Base-by-base conservation (phyloP, 306 rosid species). In the Rosa multiflora region DNA sequence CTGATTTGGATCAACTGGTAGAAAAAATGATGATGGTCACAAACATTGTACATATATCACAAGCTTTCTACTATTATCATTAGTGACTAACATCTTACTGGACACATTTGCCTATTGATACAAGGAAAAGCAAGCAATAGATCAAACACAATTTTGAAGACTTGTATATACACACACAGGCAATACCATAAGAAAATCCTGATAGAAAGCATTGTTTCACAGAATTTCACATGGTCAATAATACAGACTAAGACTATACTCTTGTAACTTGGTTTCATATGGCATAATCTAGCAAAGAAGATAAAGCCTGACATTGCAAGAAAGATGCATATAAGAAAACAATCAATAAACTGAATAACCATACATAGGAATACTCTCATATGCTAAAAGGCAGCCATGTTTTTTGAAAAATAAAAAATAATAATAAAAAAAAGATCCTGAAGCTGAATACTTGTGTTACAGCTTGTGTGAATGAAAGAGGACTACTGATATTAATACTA, bases 271-370 rank as follows among this genome's bases (percentile, higher is more conserved):
- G n/a, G n/a, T n/a, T n/a, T n/a, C n/a, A n/a, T n/a, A n/a, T 42
- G 44, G 2, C 8, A 6, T 8, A 15, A 4, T n/a, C n/a, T 73
- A 94, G 91, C 49, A 94, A n/a, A n/a, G n/a, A 83, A 73, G 97
- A 91, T 67, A 85, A 79, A 14, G 89, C 94, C 99, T 94, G 88
- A 75, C 68, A 73, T 73, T 68, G 75, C 80, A 84, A 81, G 76
- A 83, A 81, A 75, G 74, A 73, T 48, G 42, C 66, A 76, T 52
- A 79, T 63, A 44, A 72, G n/a, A n/a, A n/a, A n/a, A n/a, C 70
- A 79, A 74, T 13, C 35, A 78, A 32, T 18, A 82, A 73, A 64
- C 55, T 71, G 51, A 59, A 70, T n/a, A 35, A 72, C 64, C 53
- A 48, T 32, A 32, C n/a, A 66, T 5, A 74, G 71, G 59, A 47